Conservation (phyloP, 169 alveolate species). For the Eimeria praecox region DNA sequence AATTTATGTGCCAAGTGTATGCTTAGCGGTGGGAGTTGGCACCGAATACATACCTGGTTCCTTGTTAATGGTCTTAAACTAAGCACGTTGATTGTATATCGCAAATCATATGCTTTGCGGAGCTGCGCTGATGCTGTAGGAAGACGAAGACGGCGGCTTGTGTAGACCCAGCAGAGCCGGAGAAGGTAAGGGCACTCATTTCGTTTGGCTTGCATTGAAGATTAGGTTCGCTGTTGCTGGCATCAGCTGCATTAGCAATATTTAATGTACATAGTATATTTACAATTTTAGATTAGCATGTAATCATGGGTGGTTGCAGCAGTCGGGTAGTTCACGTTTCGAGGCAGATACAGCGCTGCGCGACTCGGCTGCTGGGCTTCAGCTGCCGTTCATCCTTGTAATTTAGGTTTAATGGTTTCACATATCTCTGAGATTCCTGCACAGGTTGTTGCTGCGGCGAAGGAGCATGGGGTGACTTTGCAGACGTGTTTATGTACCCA, state of each 20-base stretch:
- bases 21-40: too few relatives aligned
- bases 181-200: constrained; percentile 73
- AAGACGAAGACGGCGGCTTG: constrained; percentile 87
- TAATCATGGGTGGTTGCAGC: background rate
- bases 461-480: constrained; percentile 82
- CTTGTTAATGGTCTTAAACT: too few relatives aligned
- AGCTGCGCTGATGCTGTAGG: background rate
- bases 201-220: background rate
- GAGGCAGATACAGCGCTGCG: background rate
- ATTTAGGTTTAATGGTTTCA: background rate
- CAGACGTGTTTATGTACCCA: constrained; percentile 88
- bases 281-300: too few relatives aligned
- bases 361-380: too few relatives aligned
- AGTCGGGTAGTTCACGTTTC: background rate
- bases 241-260: too few relatives aligned
- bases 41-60: too few relatives aligned
- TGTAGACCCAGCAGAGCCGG: constrained; percentile 90
- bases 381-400: background rate
- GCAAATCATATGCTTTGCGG: background rate
- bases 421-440: background rate
- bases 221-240: too few relatives aligned
- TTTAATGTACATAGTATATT: too few relatives aligned
- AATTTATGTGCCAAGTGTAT: too few relatives aligned
- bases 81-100: background rate
- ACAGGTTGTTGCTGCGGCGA: constrained; percentile 82